A percentile compares a stretch with the other conserved stretches of the same genome.
Evolutionary conservation across 768 basidiomycete species (phyloP).

Genomic region (Naematelia aurantialba): DNA sequence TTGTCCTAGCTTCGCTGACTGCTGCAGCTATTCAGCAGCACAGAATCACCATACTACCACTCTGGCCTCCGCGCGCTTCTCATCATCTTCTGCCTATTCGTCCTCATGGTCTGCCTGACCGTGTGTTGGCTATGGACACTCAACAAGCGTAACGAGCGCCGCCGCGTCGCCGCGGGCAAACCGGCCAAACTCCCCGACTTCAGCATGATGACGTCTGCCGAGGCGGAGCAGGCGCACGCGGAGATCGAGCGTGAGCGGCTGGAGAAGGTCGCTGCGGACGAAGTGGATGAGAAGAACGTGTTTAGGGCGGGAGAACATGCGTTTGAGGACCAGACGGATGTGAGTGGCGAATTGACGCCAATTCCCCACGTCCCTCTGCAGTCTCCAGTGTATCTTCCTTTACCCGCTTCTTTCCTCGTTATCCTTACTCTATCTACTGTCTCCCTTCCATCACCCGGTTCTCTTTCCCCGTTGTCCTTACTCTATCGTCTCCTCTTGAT

Average conservation of each 20-base stretch:
- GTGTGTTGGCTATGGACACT: neutral
- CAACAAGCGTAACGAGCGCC: constrained; percentile 40
- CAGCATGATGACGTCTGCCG: constrained; percentile 17
- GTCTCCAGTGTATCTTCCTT: no score
- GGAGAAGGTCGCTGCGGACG: neutral
- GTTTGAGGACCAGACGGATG: neutral
- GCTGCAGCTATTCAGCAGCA: neutral
- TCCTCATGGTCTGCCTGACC: neutral
- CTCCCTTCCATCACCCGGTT: no score
- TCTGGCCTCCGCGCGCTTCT: neutral
- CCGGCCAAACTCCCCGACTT: constrained; percentile 39
- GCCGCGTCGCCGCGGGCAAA: constrained; percentile 40
- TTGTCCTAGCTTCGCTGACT: no score
- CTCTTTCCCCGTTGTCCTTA: no score
- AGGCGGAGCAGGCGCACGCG: neutral
- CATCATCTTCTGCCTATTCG: neutral
- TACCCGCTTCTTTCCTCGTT: no score
- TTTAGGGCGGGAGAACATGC: neutral
- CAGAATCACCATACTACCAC: neutral
- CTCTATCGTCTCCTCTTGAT: neutral
- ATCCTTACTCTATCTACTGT: no score
- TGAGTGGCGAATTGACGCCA: no score
- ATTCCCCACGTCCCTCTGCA: no score
- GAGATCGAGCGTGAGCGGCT: neutral
- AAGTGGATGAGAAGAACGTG: neutral